Evolutionary conservation across 2,329 filamentous ascomycete genomes (phyloP).

Genomic region (Penicillium freii): DNA sequence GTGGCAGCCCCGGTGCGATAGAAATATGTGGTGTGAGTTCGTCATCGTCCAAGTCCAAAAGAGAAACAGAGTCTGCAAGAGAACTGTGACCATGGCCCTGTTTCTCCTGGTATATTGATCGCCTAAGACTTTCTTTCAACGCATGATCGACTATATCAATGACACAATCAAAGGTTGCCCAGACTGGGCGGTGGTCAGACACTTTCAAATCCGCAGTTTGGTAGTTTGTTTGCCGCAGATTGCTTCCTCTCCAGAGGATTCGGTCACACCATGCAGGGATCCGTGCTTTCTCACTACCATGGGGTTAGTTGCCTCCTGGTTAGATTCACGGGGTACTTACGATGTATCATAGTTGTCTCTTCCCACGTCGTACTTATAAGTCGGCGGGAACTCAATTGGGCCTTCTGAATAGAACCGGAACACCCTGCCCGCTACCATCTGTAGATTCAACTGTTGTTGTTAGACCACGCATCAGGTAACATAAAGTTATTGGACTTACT

Average conservation of each 20-base stretch:
- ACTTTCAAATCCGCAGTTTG: constrained; percentile 78
- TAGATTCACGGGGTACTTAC: constrained; percentile 48
- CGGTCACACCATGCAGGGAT: constrained; percentile 98
- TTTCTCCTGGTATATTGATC: constrained; percentile 68
- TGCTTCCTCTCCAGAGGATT: constrained; percentile 79
- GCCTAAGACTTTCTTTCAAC: constrained; percentile 68
- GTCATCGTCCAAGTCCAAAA: constrained; percentile 56
- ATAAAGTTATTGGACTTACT: constrained; percentile 41
- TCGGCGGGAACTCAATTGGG: constrained; percentile 82
- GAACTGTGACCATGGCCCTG: constrained; percentile 62
- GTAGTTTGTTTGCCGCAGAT: constrained; percentile 80
- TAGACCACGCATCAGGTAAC: constrained; percentile 1
- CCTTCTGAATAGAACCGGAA: constrained; percentile 93
- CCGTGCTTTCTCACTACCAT: constrained; percentile 75
- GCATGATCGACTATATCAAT: constrained; percentile 78
- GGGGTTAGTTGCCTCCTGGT: constrained; percentile 31
- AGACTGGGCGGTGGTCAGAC: constrained; percentile 95
- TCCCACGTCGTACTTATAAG: constrained; percentile 92
- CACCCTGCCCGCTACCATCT: constrained; percentile 88
- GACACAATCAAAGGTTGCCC: constrained; percentile 79
- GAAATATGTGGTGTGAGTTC: constrained; percentile 78
- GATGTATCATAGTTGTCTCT: constrained; percentile 89
- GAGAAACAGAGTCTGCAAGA: constrained; percentile 18
- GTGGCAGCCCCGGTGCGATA: constrained; percentile 71
- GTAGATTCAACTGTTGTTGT: constrained; percentile 71